Conservation (phyloP, 805 yeast genomes). For the Pichia cephalocereana region DNA sequence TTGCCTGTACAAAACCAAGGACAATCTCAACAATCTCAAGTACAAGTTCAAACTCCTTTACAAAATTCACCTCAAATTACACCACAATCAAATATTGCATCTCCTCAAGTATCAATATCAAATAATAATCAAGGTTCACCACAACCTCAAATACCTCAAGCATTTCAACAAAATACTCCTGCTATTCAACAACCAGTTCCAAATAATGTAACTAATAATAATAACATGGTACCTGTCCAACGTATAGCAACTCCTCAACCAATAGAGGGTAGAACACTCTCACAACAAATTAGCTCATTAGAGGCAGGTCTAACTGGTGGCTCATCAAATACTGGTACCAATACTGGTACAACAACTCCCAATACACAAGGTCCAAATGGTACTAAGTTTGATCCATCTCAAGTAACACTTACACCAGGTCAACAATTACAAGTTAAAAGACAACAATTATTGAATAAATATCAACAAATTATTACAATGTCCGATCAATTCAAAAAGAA, state of each 20-base stretch:
- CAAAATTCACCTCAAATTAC: constrained; percentile 4
- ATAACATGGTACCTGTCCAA: too few relatives aligned
- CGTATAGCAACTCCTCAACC: constrained; percentile 1
- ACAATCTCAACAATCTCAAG: constrained; percentile 4
- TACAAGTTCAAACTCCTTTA: neutral
- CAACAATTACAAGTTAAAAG: constrained; percentile 20
- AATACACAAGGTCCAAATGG: neutral
- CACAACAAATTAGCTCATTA: constrained; percentile 3
- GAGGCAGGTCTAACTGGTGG: neutral
- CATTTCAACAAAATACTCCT: neutral
- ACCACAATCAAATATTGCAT: neutral
- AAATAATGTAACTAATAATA: neutral
- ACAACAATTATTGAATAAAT: constrained; percentile 26
- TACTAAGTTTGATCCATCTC: neutral
- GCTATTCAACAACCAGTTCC: neutral
- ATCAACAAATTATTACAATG: constrained; percentile 36
- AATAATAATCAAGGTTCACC: neutral
- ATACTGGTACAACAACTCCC: constrained; percentile 8
- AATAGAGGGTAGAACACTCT: constrained; percentile 1
- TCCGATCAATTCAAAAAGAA: constrained; percentile 42
- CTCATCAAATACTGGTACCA: too few relatives aligned
- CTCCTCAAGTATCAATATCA: neutral
- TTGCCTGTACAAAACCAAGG: constrained; percentile 11
- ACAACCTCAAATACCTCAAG: too few relatives aligned
- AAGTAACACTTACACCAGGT: constrained; percentile 10